Evolutionary conservation across 164 flowering plant species (phyloP), one percentile per base, ranked within the genome.

Genomic region (Chloranthus sessilifolius): DNA sequence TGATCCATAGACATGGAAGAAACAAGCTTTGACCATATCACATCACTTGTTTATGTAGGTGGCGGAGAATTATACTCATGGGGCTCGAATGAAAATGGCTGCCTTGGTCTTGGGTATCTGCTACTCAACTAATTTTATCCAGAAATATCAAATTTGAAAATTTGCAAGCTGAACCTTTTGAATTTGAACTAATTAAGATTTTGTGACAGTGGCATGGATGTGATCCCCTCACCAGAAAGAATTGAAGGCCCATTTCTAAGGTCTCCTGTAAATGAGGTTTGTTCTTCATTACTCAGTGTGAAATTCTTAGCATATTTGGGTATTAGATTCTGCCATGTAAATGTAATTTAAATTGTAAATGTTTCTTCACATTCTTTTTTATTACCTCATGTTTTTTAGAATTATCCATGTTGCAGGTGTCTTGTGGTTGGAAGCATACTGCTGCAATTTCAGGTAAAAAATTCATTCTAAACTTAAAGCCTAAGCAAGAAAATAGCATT

Each of bases 51-150:
- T 11, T 22, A n/a, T 47, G 24, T 55, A 92, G 99, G 74, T 56
- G 72, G 75, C 33, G 92, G 96, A 24, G 96, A 87, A 47, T 65
- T 94, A 29, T 89, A 78, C 55, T 60, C 88, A 12, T 94, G 99
- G 99, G 99, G 99, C 17, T 84, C 95, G 44, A 94, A 94, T 75
- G 99, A 94, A 57, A 88, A 88, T 70, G 99, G 97, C 17, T 94
- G 99, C 60, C 99, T 94, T 66, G 99, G 99, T 16, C 76, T 74
- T 22, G 96, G 95, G 99, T 92, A 85, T 59, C 10, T 48, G 29
- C 41, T 39, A 20, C 22, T 41, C 14, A 2, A 33, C 30, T 50
- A 17, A 40, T 24, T 53, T 43, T 30, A 27, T 42, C 35, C 27
- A 44, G 11, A 25, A 23, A 24, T 10, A 19, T 4, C 53, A 28